Base-by-base conservation (phyloP, 1,139 yeast genomes). In the Diutina pseudorugosa region DNA sequence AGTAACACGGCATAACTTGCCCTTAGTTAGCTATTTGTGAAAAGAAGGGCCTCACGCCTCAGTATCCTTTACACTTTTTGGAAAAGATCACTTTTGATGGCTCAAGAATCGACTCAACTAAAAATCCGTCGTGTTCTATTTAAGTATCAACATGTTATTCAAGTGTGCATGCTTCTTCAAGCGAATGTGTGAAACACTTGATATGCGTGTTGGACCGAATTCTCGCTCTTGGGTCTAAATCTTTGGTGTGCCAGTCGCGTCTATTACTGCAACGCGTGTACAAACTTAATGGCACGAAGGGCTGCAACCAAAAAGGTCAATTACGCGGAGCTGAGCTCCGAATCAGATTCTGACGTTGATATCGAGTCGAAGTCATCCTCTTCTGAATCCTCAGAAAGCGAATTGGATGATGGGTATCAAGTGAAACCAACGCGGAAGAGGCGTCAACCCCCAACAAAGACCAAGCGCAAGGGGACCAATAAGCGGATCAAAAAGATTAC, bases 291-390 rank as follows among this genome's bases (percentile, higher is more conserved):
- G 47, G 30, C 47, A 21, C 30, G 47, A 5, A 20, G 19, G 25
- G 25, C 33, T 25, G 16, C 30, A 2, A 14, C 30, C 3, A 43
- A 43, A 19, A 12, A 23, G 21, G 20, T 43, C 18, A 43, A 43
- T n/a, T 43, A 43, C 25, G 47, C 33, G 20, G 47, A 43, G 33
- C 45, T 42, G 45, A 43, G 47, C 47, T 20, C 30, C 21, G 47
- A 43, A 21, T 43, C 47, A 3, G 36, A 43, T 14, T 21, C 33
- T 8, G 20, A 41, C 2, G 14, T 9, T 8, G 45, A 41, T 14
- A 1, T 12, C 4, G 23, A 20, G n/a, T 41, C 45, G 8, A 25
- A 43, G 2, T 12, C 23, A 9, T 43, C 47, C 5, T 23, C 47
- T 2, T 23, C 30, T 11, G 45, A 42, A 16, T 41, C 42, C 4